Conservation (phyloP, 2,329 filamentous ascomycete species). For the Fonsecaea multimorphosa region DNA sequence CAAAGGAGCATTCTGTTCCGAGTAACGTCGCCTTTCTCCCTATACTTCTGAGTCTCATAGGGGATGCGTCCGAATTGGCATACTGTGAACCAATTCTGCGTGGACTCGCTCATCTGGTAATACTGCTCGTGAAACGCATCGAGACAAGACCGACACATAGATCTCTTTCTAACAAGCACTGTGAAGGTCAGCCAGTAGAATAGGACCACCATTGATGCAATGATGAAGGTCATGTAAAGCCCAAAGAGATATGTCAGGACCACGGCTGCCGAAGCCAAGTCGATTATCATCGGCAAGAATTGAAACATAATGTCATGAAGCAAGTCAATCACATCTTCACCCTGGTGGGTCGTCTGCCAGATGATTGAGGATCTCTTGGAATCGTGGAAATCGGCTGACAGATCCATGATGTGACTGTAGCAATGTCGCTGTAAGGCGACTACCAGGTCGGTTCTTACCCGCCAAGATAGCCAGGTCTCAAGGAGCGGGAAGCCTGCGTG, state of each 20-base stretch:
- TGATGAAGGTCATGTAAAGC: slow-evolving; percentile 62
- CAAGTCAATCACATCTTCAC: slow-evolving; percentile 63
- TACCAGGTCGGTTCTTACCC: slow-evolving; percentile 64
- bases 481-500: slow-evolving; percentile 59
- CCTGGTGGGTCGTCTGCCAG: slow-evolving; percentile 69
- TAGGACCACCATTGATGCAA: slow-evolving; percentile 54
- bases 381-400: slow-evolving; percentile 74
- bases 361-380: slow-evolving; percentile 69
- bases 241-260: slow-evolving; percentile 67
- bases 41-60: slow-evolving; percentile 61
- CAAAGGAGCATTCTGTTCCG: slow-evolving; percentile 43
- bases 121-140: slow-evolving; percentile 57
- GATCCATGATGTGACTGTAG: slow-evolving; percentile 71
- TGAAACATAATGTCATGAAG: slow-evolving; percentile 66
- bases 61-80: slow-evolving; percentile 62
- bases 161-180: slow-evolving; percentile 49
- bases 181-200: slow-evolving; percentile 60
- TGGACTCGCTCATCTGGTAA: slow-evolving; percentile 63
- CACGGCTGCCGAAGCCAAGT: slow-evolving; percentile 66
- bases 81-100: slow-evolving; percentile 67
- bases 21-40: slow-evolving; percentile 39
- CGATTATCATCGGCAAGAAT: slow-evolving; percentile 66
- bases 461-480: slow-evolving; percentile 59
- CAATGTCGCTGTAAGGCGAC: slow-evolving; percentile 64
- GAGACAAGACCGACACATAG: slow-evolving; percentile 47